Conservation (phyloP, 2,329 filamentous ascomycete species). For the Aspergillus ochraceus region DNA sequence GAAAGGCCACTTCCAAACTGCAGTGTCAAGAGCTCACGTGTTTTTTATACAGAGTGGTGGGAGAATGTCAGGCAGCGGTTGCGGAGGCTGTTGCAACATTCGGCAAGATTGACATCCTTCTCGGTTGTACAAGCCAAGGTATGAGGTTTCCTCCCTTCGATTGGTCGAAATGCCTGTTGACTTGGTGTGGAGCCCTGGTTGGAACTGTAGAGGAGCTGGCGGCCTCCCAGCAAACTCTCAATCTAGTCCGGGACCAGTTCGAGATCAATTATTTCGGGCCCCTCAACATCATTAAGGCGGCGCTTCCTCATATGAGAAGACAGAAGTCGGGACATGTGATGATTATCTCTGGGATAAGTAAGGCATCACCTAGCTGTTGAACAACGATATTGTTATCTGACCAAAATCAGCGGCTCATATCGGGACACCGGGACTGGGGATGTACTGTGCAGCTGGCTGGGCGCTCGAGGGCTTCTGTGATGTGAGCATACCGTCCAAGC, state of each 20-base stretch:
- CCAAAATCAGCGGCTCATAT: conserved; percentile 69
- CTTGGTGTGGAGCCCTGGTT: conserved; percentile 64
- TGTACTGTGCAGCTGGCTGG: conserved; percentile 92
- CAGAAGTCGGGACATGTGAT: conserved; percentile 88
- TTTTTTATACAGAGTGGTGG: conserved; percentile 49
- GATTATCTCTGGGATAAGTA: conserved; percentile 79
- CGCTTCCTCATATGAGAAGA: conserved; percentile 74
- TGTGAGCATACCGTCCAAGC: conserved; percentile 41
- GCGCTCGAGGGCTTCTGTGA: conserved; percentile 95
- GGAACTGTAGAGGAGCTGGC: conserved; percentile 89
- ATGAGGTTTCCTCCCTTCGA: conserved; percentile 19
- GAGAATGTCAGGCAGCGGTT: conserved; percentile 79
- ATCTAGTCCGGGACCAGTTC: conserved; percentile 85
- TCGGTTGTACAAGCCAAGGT: conserved; percentile 89
- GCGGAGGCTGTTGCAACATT: conserved; percentile 84
- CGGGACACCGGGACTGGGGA: conserved; percentile 84
- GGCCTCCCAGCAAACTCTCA: conserved; percentile 69
- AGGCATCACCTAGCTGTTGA: conserved; percentile 5
- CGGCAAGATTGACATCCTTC: conserved; percentile 81
- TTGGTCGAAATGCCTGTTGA: conserved; percentile 10
- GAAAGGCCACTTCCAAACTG: not conserved
- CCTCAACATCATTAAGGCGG: conserved; percentile 91
- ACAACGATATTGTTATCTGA: conserved; percentile 16
- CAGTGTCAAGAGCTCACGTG: conserved; percentile 13
- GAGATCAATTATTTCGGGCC: conserved; percentile 94